Evolutionary conservation across 1,284 basidiomycete genomes (phyloP).

Genomic region (Trichosporon sp.): DNA sequence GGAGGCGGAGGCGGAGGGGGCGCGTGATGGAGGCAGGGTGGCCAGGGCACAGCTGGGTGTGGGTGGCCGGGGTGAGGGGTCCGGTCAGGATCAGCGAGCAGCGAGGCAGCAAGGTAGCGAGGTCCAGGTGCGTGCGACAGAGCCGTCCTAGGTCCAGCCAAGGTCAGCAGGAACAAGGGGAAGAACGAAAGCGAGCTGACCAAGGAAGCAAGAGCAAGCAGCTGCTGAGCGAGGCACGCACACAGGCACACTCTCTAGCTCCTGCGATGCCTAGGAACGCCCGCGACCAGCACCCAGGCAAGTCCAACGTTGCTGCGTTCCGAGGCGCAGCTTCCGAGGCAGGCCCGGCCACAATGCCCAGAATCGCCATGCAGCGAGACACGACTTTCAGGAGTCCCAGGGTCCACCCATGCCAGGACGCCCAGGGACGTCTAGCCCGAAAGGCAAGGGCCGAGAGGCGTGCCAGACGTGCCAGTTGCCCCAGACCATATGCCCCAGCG

Average conservation of each 20-base stretch:
- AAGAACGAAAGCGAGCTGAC: not conserved
- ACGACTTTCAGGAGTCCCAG: conserved; percentile 1
- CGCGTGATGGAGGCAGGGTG: not conserved
- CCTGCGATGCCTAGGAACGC: not conserved
- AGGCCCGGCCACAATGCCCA: not conserved
- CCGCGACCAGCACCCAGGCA: no score
- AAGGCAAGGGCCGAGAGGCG: conserved; percentile 9
- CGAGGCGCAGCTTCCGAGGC: not conserved
- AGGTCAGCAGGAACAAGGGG: not conserved
- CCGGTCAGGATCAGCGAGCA: not conserved
- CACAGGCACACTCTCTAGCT: not conserved
- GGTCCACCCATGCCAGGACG: not conserved
- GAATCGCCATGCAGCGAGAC: not conserved
- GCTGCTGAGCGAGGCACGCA: not conserved
- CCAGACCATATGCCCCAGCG: not conserved
- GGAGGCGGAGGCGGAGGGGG: not conserved
- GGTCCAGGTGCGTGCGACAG: no score
- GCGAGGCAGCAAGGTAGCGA: no score
- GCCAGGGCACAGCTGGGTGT: not conserved
- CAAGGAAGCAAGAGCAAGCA: not conserved
- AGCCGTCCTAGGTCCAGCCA: not conserved
- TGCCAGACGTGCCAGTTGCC: not conserved
- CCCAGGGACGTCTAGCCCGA: not conserved
- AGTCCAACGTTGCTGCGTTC: not conserved
- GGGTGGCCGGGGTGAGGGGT: conserved; percentile 8